phyloP scores from a whole-genome alignment of 371 early-diverging fungal genomes.

The Capniomyces stellatus region DNA sequence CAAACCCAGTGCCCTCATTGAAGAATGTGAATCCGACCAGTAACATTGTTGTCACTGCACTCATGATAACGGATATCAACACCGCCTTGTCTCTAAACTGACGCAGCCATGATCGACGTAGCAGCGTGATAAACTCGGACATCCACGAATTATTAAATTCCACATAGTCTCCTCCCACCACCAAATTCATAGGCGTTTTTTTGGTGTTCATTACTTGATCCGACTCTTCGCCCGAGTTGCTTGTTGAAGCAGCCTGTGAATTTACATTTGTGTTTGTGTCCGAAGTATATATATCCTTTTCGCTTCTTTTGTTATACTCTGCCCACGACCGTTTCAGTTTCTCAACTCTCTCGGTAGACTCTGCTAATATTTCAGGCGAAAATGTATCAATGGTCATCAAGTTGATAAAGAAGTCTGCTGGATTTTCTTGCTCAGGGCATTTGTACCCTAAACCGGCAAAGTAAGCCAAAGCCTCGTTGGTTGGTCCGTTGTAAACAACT shows the following conservation, averaged over 20 bases:
- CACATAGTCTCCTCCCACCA: not conserved
- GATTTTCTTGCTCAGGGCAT: constrained; percentile 27
- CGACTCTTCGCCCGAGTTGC: too few relatives aligned
- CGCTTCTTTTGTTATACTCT: not conserved
- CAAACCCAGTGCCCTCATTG: constrained; percentile 12
- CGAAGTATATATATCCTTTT: not conserved
- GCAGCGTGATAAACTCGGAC: constrained; percentile 8
- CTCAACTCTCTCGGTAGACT: constrained; percentile 14
- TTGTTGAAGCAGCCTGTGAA: too few relatives aligned
- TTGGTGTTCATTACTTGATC: too few relatives aligned
- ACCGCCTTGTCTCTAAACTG: constrained; percentile 10
- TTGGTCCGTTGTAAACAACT: constrained; percentile 40
- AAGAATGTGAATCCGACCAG: constrained; percentile 20
- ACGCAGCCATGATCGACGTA: constrained; percentile 15
- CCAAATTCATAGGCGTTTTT: too few relatives aligned
- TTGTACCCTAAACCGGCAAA: constrained; percentile 36
- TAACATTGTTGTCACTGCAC: too few relatives aligned
- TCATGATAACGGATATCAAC: constrained; percentile 6
- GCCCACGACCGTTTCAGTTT: constrained; percentile 20
- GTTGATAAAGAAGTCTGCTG: constrained; percentile 40
- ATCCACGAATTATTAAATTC: constrained; percentile 13
- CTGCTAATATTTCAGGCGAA: constrained; percentile 7
- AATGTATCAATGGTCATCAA: constrained; percentile 20
- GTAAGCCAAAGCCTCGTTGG: constrained; percentile 25
- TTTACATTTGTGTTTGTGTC: too few relatives aligned